These are phyloP conservation scores for Hygrophorus pudorinus DNA, from an alignment of 768 basidiomycete species.

Conservation along the genomic window DNA sequence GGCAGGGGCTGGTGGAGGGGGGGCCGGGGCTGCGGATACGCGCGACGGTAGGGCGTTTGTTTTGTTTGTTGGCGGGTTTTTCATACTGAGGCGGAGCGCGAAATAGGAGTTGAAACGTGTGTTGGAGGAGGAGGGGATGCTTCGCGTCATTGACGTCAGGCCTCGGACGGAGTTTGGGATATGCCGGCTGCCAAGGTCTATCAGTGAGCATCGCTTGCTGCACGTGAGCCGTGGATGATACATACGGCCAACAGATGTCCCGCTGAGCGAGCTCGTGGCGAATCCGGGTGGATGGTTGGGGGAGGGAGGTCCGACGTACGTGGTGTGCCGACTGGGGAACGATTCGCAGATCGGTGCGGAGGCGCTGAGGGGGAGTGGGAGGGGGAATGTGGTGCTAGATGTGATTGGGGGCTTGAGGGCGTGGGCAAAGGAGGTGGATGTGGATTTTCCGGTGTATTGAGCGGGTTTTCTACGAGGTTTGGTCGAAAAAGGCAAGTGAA, in stretches of 20 bases:
- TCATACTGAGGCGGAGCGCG: neutral
- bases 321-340: slow-evolving; percentile 86
- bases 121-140: slow-evolving; percentile 18
- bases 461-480: neutral
- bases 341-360: slow-evolving; percentile 86
- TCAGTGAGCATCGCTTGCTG: slow-evolving; percentile 35
- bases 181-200: slow-evolving; percentile 65
- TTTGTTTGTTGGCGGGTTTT: neutral
- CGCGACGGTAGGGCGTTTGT: neutral
- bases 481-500: no score
- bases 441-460: slow-evolving; percentile 73
- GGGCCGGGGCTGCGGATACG: slow-evolving; percentile 36
- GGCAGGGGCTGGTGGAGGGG: slow-evolving; percentile 37
- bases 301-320: slow-evolving; percentile 23
- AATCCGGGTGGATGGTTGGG: slow-evolving; percentile 37
- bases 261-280: slow-evolving; percentile 54
- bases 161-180: slow-evolving; percentile 77
- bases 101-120: slow-evolving; percentile 39
- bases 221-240: neutral
- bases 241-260: slow-evolving; percentile 63
- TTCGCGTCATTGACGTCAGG: slow-evolving; percentile 69
- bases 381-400: slow-evolving; percentile 40
- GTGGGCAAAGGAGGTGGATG: slow-evolving; percentile 71
- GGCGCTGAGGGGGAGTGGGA: slow-evolving; percentile 34
- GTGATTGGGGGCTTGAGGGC: slow-evolving; percentile 75